Evolutionary conservation across 2,329 filamentous ascomycete genomes (phyloP), one percentile per base, ranked within the genome.

Genomic region (Claviceps spartinae): DNA sequence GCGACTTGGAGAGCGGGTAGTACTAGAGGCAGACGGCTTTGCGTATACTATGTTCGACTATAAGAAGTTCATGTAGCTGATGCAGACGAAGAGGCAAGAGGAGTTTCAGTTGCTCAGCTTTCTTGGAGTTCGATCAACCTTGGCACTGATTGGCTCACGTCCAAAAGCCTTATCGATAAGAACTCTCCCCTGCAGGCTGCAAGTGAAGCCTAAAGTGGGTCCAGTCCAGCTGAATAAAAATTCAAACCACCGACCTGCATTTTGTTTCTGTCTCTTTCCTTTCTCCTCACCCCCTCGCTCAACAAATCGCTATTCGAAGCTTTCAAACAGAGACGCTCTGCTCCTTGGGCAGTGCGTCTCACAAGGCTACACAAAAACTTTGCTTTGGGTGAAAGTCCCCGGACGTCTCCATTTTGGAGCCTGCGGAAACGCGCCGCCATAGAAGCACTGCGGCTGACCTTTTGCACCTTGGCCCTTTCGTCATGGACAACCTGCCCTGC

Each of bases 311-410:
- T 85, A 83, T 95, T 94, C 89, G 85, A 95, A 96, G 91, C 90
- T 88, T 73, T 89, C 87, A 85, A 74, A 95, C 88, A 85, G 88
- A 86, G 76, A 79, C 65, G 51, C 55, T 55, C 54, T 55, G 49
- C 18, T 53, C 51, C 22, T 26, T 55, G 47, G 58, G 47, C 42
- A 41, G 43, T 56, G 61, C 62, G 59, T 69, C 59, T 71, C 65
- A 66, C 63, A 62, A 64, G 60, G 55, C 48, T 30, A 37, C 6
- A 18, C 30, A 60, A 34, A 46, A 34, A 4, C 0, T 18, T 46
- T 67, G 90, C 90, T 96, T 96, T 93, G 89, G 91, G 91, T 95
- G 91, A 97, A 97, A 97, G 91, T 97, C 91, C 91, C 91, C 91
- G 91, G 91, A 96, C 90, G 78, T 77, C 77, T 73, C 69, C 61